Evolutionary conservation across 805 yeast genomes (phyloP).

Genomic region (Suhomyces faveliae): DNA sequence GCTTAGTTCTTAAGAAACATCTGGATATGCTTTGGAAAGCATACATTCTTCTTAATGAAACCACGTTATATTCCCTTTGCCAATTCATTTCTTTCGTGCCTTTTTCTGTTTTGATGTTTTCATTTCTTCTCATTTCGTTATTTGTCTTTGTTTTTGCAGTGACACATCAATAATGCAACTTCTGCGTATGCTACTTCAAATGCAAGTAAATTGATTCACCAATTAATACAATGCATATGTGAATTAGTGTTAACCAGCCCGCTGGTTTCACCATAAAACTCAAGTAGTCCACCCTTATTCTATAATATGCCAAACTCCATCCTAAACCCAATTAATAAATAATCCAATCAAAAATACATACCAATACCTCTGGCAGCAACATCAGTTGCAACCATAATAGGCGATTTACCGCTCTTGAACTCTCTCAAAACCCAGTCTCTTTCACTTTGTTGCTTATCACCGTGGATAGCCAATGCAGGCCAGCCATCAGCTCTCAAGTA

Average conservation of each 20-base stretch:
- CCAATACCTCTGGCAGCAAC: slow-evolving; percentile 99
- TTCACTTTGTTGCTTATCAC: slow-evolving; percentile 96
- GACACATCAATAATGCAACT: slow-evolving; percentile 1
- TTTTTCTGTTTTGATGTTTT: slow-evolving; percentile 3
- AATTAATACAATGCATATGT: not conserved
- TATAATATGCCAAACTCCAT: slow-evolving; percentile 3
- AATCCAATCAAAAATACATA: slow-evolving; percentile 50
- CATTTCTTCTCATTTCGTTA: slow-evolving; percentile 1
- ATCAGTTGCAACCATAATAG: slow-evolving; percentile 98
- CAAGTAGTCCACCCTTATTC: not conserved
- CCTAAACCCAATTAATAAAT: slow-evolving; percentile 18
- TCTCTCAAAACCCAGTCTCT: slow-evolving; percentile 98
- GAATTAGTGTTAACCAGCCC: not conserved
- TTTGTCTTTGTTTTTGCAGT: slow-evolving; percentile 4
- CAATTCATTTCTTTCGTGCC: not conserved
- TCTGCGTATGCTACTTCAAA: not conserved
- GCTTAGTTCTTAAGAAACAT: not conserved
- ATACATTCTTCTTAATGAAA: not conserved
- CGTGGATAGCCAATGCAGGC: slow-evolving; percentile 98
- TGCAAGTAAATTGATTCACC: slow-evolving; percentile 3
- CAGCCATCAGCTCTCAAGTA: slow-evolving; percentile 94
- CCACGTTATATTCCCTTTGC: not conserved
- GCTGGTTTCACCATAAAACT: not conserved
- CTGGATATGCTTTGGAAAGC: not conserved
- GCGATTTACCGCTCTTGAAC: slow-evolving; percentile 88